Evolutionary conservation across 2,329 filamentous ascomycete genomes (phyloP).

Genomic region (Botrytis paeoniae): DNA sequence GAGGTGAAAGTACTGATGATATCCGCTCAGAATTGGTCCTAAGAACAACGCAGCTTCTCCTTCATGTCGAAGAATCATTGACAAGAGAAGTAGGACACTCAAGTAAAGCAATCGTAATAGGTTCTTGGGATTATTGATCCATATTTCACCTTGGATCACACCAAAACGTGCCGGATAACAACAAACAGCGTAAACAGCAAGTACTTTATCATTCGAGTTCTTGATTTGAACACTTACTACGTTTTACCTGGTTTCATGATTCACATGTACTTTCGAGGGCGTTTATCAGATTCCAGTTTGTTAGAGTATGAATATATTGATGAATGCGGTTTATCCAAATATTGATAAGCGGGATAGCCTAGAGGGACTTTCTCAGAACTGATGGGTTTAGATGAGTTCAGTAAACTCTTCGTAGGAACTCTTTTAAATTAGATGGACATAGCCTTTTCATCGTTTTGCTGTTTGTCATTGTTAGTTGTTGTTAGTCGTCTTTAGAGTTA

Average conservation of each 20-base stretch:
- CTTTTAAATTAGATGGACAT: not conserved
- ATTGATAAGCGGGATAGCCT: not conserved
- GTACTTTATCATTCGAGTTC: not conserved
- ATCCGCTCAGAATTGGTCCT: conserved; percentile 63
- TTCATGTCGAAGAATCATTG: conserved; percentile 63
- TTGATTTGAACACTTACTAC: conserved; percentile 20
- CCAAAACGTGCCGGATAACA: not conserved
- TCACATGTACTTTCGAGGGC: conserved; percentile 17
- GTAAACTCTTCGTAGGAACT: not conserved
- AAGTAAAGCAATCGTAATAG: conserved; percentile 67
- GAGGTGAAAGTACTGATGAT: not conserved
- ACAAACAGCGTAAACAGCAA: not conserved
- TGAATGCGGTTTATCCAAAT: not conserved
- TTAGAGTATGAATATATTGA: not conserved
- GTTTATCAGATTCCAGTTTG: conserved; percentile 11
- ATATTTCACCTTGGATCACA: not conserved
- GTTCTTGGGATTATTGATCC: conserved; percentile 40
- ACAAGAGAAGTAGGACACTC: conserved; percentile 56
- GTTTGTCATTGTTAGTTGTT: not conserved
- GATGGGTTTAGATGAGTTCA: not conserved
- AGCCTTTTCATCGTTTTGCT: not conserved
- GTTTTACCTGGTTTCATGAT: conserved; percentile 14
- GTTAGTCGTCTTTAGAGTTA: not conserved
- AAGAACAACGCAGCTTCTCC: conserved; percentile 59
- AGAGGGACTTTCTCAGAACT: not conserved